These are phyloP conservation scores for Balansia obtecta DNA, from an alignment of 2,329 filamentous ascomycete species.

Conservation along the genomic window DNA sequence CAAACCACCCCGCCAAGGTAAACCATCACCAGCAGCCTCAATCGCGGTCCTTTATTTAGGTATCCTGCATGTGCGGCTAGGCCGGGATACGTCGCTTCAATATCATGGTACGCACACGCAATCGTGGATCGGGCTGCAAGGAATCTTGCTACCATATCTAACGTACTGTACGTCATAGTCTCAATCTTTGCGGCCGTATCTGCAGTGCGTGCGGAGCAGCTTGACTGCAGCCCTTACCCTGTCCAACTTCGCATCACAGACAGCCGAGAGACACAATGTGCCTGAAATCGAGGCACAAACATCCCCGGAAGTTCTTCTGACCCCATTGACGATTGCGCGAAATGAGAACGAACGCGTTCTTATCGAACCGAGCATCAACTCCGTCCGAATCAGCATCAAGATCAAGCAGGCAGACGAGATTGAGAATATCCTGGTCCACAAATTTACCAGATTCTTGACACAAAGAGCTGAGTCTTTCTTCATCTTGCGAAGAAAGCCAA, in stretches of 20 bases:
- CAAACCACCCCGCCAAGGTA: conserved; percentile 12
- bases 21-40: conserved; percentile 7
- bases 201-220: conserved; percentile 89
- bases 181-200: conserved; percentile 92
- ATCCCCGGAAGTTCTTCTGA: conserved; percentile 87
- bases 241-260: conserved; percentile 95
- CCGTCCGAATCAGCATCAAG: conserved; percentile 91
- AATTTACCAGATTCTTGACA: conserved; percentile 93
- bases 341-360: conserved; percentile 96
- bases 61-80: background rate
- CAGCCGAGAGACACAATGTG: conserved; percentile 93
- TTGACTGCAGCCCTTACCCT: conserved; percentile 79
- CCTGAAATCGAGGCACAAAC: conserved; percentile 90
- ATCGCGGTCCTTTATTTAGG: conserved; percentile 2
- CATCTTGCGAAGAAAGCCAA: conserved; percentile 85
- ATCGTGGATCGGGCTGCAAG: background rate
- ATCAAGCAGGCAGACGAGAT: conserved; percentile 99
- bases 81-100: background rate
- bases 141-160: background rate
- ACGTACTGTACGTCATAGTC: conserved; percentile 42
- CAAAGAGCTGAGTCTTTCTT: conserved; percentile 96
- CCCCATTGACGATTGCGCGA: conserved; percentile 77
- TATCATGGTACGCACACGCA: conserved; percentile 1
- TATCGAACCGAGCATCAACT: conserved; percentile 95
- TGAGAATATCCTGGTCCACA: conserved; percentile 94